These are phyloP conservation scores for Podospora conica DNA, from an alignment of 495 filamentous ascomycete genomes.

Conservation along the genomic window DNA sequence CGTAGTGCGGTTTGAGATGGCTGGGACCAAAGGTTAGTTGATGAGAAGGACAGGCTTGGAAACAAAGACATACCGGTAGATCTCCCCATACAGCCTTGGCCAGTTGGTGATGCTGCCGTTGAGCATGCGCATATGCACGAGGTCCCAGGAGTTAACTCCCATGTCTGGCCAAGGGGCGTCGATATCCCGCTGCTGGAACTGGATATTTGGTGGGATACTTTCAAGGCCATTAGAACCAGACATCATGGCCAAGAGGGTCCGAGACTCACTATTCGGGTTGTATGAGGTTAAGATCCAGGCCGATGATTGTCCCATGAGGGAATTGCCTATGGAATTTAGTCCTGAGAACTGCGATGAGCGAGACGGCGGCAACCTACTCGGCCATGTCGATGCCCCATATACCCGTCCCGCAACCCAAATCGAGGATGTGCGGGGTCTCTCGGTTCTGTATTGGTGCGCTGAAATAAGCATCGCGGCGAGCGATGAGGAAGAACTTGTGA, in stretches of 20 bases:
- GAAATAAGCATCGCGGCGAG: conserved; percentile 54
- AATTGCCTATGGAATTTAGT: conserved; percentile 18
- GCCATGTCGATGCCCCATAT: conserved; percentile 90
- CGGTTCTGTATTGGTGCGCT: conserved; percentile 43
- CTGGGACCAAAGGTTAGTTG: conserved; percentile 29
- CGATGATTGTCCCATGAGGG: conserved; percentile 14
- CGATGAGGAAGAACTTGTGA: conserved; percentile 66
- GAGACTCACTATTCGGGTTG: conserved; percentile 62
- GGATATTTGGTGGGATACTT: conserved; percentile 66
- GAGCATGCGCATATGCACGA: conserved; percentile 81
- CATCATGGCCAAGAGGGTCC: neutral
- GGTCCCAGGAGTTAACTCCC: conserved; percentile 70
- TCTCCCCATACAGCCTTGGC: conserved; percentile 64
- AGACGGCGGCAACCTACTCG: conserved; percentile 48
- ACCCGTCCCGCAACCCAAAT: conserved; percentile 83
- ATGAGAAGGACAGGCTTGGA: neutral
- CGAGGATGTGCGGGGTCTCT: conserved; percentile 53
- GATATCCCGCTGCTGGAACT: conserved; percentile 68
- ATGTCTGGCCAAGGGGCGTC: conserved; percentile 71
- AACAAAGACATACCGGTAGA: conserved; percentile 50
- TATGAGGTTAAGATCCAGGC: conserved; percentile 65
- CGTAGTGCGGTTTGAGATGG: conserved; percentile 72
- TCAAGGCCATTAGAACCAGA: conserved; percentile 1
- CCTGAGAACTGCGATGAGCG: neutral
- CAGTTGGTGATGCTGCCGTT: conserved; percentile 70